phyloP scores from a whole-genome alignment of 1,284 basidiomycete species.

The Acaromyces ingoldii region DNA sequence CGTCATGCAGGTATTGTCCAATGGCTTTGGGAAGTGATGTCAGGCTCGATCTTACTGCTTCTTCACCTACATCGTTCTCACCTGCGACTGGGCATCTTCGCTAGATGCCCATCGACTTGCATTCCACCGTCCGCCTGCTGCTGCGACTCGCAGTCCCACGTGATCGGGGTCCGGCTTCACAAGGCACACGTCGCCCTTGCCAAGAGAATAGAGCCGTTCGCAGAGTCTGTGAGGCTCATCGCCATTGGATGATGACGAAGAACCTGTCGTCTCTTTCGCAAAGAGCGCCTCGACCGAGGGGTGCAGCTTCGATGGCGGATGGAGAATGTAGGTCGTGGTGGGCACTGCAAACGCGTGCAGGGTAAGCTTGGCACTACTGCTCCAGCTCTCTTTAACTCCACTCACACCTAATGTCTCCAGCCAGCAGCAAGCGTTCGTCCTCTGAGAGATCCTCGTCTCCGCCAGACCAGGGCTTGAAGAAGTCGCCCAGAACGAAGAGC shows the following conservation, averaged over 20 bases:
- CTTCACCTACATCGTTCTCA: not conserved
- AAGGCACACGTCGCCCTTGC: constrained; percentile 12
- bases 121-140: constrained; percentile 9
- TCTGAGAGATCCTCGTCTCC: constrained; percentile 51
- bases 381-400: not conserved
- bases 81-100: not conserved
- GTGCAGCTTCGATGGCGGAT: not conserved
- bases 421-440: constrained; percentile 62
- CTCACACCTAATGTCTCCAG: constrained; percentile 57
- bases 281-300: not conserved
- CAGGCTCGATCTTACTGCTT: too few relatives aligned
- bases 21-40: constrained; percentile 5
- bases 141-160: constrained; percentile 10
- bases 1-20: constrained; percentile 14
- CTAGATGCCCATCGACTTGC: not conserved
- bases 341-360: constrained; percentile 60
- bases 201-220: constrained; percentile 29
- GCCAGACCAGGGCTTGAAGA: constrained; percentile 62
- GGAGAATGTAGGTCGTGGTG: constrained; percentile 73
- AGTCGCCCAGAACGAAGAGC: constrained; percentile 79
- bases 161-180: not conserved
- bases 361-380: not conserved
- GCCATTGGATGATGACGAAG: not conserved
- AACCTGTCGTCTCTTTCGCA: not conserved
- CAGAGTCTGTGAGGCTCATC: constrained; percentile 10